These are phyloP conservation scores for Senna siamea DNA, from an alignment of 306 rosid species.

Conservation along the genomic window DNA sequence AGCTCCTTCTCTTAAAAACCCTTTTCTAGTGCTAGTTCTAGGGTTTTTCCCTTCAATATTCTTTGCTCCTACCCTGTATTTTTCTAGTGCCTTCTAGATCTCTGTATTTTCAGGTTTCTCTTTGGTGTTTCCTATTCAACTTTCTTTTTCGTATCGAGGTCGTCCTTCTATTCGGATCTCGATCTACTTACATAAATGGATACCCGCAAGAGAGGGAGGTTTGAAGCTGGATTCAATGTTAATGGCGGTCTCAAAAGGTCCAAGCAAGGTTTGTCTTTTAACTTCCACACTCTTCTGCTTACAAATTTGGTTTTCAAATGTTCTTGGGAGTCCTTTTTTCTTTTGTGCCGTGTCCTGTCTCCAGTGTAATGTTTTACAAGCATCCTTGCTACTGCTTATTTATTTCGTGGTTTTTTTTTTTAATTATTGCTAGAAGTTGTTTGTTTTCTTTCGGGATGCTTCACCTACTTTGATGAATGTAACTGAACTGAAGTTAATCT, in stretches of 20 bases:
- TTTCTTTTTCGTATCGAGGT: not conserved
- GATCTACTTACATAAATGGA: slow-evolving; percentile 45
- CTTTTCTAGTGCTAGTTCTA: slow-evolving; percentile 44
- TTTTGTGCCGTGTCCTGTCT: not conserved
- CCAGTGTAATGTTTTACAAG: not conserved
- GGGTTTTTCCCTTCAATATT: not conserved
- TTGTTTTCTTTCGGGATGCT: too few relatives aligned
- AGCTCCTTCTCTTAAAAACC: slow-evolving; percentile 27
- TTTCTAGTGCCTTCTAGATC: not conserved
- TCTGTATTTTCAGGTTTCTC: not conserved
- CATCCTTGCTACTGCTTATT: not conserved
- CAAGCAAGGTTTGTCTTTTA: slow-evolving; percentile 48
- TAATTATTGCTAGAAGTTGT: not conserved
- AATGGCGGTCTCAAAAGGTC: slow-evolving; percentile 55
- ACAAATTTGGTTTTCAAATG: not conserved
- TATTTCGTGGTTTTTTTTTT: not conserved
- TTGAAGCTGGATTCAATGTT: slow-evolving; percentile 38
- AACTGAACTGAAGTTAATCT: not conserved
- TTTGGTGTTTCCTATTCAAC: not conserved
- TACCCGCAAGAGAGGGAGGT: slow-evolving; percentile 59
- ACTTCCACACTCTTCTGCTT: not conserved
- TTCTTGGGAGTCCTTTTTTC: not conserved
- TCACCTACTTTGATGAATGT: not conserved
- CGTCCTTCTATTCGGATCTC: slow-evolving; percentile 36
- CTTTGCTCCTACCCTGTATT: not conserved